Percentiles rank a stretch among this genome's conserved stretches.
phyloP scores from a whole-genome alignment of 345 rosid genomes.

The Arabis hirsuta region DNA sequence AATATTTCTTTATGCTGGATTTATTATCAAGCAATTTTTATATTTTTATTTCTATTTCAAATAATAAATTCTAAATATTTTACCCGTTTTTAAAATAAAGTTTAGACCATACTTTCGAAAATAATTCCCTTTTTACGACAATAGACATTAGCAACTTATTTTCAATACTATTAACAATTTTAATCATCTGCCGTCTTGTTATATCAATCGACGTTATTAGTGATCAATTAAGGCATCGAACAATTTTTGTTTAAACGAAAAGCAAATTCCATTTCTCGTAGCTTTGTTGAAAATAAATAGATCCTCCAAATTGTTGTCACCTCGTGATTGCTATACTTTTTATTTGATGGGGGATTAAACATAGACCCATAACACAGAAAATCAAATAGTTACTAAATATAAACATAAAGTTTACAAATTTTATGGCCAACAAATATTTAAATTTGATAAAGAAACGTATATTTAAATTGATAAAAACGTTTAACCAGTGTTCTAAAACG shows the following conservation, averaged over 20 bases:
- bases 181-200: constrained; percentile 24
- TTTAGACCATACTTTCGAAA: background rate
- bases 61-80: background rate
- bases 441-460: background rate
- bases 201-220: constrained; percentile 32
- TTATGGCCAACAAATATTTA: constrained; percentile 15
- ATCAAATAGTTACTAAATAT: background rate
- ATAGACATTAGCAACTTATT: constrained; percentile 19
- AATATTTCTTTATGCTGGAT: too few relatives aligned
- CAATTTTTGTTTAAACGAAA: constrained; percentile 34
- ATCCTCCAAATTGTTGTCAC: constrained; percentile 53
- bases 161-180: background rate
- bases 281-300: constrained; percentile 56
- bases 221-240: constrained; percentile 37
- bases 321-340: constrained; percentile 36
- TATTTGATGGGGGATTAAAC: constrained; percentile 35
- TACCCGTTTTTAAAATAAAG: background rate
- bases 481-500: background rate
- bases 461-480: background rate
- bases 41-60: background rate
- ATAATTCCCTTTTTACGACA: background rate
- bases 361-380: constrained; percentile 32
- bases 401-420: background rate
- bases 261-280: constrained; percentile 53
- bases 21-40: too few relatives aligned